These are phyloP conservation scores for Rhynchospora pubera DNA, from an alignment of 176 grass and related monocot species.

Conservation along the genomic window DNA sequence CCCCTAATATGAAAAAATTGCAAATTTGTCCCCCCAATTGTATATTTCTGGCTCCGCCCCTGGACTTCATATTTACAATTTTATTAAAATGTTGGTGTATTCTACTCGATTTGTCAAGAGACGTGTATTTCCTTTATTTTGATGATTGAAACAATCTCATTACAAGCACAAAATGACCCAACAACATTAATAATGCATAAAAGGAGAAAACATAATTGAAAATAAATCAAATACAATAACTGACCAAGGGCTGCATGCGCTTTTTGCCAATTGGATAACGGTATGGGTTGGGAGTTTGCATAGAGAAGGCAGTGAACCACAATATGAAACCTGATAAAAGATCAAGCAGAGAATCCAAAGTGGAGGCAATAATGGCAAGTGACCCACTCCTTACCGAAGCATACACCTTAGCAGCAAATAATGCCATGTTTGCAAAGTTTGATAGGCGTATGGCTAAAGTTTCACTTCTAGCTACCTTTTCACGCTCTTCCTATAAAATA, in stretches of 20 bases:
- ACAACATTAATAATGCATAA: not conserved
- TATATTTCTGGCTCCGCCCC: too few species aligned
- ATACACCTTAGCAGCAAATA: slow-evolving; percentile 92
- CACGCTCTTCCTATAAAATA: slow-evolving; percentile 63
- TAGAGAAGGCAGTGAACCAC: slow-evolving; percentile 96
- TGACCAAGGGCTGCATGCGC: slow-evolving; percentile 94
- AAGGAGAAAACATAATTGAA: not conserved
- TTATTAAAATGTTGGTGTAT: not conserved
- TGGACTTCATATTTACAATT: not conserved
- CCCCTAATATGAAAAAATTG: too few species aligned
- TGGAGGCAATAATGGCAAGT: slow-evolving; percentile 82
- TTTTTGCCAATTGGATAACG: slow-evolving; percentile 95
- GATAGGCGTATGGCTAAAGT: slow-evolving; percentile 70
- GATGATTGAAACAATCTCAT: not conserved
- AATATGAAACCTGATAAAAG: slow-evolving; percentile 89
- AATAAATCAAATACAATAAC: slow-evolving; percentile 15
- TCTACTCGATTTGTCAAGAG: not conserved
- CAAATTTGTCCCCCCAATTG: too few species aligned
- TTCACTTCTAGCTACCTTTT: slow-evolving; percentile 72
- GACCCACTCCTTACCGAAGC: slow-evolving; percentile 85
- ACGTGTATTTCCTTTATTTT: not conserved
- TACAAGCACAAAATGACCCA: not conserved
- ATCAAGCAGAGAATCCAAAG: slow-evolving; percentile 94
- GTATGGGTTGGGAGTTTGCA: slow-evolving; percentile 97
- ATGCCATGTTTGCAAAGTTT: slow-evolving; percentile 92